Base-by-base conservation (phyloP, 1,284 basidiomycete species). In the Agaricales sp. region DNA sequence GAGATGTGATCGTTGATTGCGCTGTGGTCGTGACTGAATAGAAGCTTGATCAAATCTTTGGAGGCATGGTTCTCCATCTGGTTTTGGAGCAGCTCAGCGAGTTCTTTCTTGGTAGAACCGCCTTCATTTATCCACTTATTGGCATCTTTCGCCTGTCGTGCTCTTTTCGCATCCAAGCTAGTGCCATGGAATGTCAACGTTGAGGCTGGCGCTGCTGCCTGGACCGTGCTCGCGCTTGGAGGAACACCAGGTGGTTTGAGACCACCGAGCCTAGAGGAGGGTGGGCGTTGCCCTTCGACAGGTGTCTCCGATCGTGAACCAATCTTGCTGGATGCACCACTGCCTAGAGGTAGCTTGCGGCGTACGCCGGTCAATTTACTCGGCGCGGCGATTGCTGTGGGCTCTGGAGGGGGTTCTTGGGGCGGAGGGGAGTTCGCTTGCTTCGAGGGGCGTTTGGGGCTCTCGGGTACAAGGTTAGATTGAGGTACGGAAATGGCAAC, bases 11-110 rank as follows among this genome's bases (percentile, higher is more conserved):
- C 96, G 59, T 93, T 94, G 56, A 99, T 87, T 1, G 93, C 91
- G 56, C 88, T 90, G 64, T 99, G 95, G 61, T 97, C 95, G 55
- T 89, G 91, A 61, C 93, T 96, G 71, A 99, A 99, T 43, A 99
- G 73, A 30, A 81, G 78, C 3, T 76, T 67, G n/a, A 87, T 64
- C 2, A 98, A 67, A 3, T 92, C 87, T 51, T 83, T 82, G 11
- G 87, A 86, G 12, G 80, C 74, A 58, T 89, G 78, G 1, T 82
- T 75, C 57, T 96, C 92, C 88, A 97, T 96, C 64, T 99, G 96
- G 55, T 78, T 78, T 54, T 92, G 87, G 35, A 99, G 71, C 12
- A 85, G 69, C 45, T 98, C 95, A 37, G 87, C 77, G 16, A 96
- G 77, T 60, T 98, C 94, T 59, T 92, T 89, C 49, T 90, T 75